Evolutionary conservation across 1,139 yeast genomes (phyloP).

Genomic region (Diutina neorugosa): DNA sequence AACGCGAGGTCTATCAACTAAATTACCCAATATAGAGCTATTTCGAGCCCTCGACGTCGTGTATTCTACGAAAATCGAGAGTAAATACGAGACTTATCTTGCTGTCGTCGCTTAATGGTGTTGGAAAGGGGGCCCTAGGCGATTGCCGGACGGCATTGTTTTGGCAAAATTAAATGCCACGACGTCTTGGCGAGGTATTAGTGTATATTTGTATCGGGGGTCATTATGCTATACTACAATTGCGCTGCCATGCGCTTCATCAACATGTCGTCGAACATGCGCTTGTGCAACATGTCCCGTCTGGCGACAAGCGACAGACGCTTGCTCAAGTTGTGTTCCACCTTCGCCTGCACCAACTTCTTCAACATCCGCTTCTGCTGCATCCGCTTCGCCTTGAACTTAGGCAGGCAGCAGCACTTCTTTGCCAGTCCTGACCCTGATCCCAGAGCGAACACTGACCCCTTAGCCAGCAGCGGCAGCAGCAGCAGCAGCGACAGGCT

Average conservation of each 20-base stretch:
- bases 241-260: not conserved
- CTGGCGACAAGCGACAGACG: not conserved
- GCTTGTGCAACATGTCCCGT: not conserved
- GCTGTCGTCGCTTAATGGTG: not conserved
- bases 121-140: too few relatives aligned
- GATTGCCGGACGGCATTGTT: too few relatives aligned
- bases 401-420: constrained; percentile 3
- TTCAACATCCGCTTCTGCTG: constrained; percentile 4
- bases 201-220: not conserved
- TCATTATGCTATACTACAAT: not conserved
- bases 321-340: constrained; percentile 1
- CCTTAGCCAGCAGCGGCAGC: not conserved
- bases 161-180: too few relatives aligned
- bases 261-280: not conserved
- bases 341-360: constrained; percentile 4
- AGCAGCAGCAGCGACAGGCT: not conserved
- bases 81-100: not conserved
- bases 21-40: not conserved
- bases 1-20: not conserved
- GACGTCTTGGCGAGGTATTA: too few relatives aligned
- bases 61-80: not conserved
- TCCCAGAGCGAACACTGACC: not conserved
- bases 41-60: not conserved
- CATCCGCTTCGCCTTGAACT: constrained; percentile 3
- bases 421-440: not conserved